Evolutionary conservation across 2,329 filamentous ascomycete genomes (phyloP).

Genomic region (Fusarium dimerum): DNA sequence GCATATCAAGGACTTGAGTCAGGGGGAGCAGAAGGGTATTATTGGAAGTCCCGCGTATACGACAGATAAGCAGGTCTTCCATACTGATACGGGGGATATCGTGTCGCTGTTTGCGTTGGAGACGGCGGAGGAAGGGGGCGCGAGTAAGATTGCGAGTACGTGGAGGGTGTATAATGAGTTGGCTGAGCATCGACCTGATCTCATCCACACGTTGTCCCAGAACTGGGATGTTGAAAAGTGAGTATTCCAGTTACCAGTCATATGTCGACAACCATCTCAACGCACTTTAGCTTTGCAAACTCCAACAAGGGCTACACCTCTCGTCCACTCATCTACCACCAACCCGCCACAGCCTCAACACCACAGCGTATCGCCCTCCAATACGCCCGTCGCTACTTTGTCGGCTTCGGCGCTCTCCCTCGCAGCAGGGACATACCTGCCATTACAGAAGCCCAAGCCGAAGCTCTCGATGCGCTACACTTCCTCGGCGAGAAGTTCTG

Average conservation of each 20-base stretch:
- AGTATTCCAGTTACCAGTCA: slow-evolving; percentile 8
- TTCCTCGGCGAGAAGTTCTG: slow-evolving; percentile 46
- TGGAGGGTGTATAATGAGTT: slow-evolving; percentile 65
- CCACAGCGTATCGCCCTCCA: slow-evolving; percentile 11
- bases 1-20: slow-evolving; percentile 60
- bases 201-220: slow-evolving; percentile 55
- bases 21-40: slow-evolving; percentile 29
- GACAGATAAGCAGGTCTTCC: slow-evolving; percentile 61
- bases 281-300: slow-evolving; percentile 1
- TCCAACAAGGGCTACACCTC: slow-evolving; percentile 7
- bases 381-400: slow-evolving; percentile 20
- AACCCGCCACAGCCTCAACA: neutral
- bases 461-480: slow-evolving; percentile 52
- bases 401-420: slow-evolving; percentile 34
- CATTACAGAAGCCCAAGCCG: slow-evolving; percentile 51
- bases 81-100: slow-evolving; percentile 61
- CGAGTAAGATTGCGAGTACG: slow-evolving; percentile 56
- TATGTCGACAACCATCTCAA: neutral
- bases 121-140: slow-evolving; percentile 53
- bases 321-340: slow-evolving; percentile 13
- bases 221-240: slow-evolving; percentile 48
- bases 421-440: slow-evolving; percentile 56
- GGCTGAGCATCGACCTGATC: slow-evolving; percentile 55
- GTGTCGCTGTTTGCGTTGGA: slow-evolving; percentile 57
- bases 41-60: slow-evolving; percentile 60